Conservation (phyloP, 257 asterid genomes). For the Solanum virginianum region DNA sequence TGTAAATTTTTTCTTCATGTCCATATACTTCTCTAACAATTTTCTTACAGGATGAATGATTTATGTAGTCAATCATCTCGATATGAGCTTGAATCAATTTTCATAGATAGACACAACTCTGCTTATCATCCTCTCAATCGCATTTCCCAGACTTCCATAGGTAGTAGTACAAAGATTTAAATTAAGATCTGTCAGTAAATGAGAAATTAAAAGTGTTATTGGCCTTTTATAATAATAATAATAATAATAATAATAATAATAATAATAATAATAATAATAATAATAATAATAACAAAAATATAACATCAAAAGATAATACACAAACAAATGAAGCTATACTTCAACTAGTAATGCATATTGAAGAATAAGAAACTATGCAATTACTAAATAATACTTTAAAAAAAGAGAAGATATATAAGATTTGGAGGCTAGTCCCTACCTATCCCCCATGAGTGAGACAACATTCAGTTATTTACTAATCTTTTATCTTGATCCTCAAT, state of each 20-base stretch:
- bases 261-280: neutral
- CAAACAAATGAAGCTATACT: no score
- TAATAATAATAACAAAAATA: neutral
- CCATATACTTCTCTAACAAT: neutral
- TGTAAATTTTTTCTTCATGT: accelerated
- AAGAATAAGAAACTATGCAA: no score
- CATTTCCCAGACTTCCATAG: neutral
- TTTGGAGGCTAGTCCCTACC: no score
- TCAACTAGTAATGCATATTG: no score
- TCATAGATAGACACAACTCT: neutral
- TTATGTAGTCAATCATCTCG: neutral
- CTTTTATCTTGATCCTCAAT: no score
- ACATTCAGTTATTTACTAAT: no score
- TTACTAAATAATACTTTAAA: no score
- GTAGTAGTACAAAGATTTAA: neutral
- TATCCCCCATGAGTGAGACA: no score
- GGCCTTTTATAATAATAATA: neutral
- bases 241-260: neutral
- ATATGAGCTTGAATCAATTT: neutral
- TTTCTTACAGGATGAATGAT: neutral
- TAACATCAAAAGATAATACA: no score
- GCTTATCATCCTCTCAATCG: neutral
- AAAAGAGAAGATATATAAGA: no score
- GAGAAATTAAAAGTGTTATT: neutral
- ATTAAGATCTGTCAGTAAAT: neutral